Base-by-base conservation (phyloP, 108 stramenopile species). In the Skeletonema tropicum region DNA sequence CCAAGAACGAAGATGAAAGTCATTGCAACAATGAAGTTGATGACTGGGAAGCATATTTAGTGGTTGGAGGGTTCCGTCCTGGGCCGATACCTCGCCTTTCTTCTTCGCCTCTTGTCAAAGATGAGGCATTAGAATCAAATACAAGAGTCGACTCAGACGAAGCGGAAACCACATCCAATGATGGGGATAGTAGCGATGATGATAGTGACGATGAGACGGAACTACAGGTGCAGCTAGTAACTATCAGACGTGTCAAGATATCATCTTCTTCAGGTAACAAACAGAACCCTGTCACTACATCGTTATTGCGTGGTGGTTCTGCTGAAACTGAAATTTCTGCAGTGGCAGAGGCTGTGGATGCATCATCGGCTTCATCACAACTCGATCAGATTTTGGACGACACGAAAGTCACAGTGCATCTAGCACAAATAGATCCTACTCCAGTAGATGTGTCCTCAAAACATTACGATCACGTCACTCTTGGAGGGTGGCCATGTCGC, bases 401-500 rank as follows among this genome's bases (percentile, higher is more conserved):
- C 48, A 83, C 78, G 65, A 38, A 30, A 4, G 66, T 89, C 1
- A 33, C 48, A 4, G 88, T 77, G 4, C 13, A 60, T 48, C 21
- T 74, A 45, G 82, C 73, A 23, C 31, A 64, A 36, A 35, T 86
- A 7, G 89, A 90, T 57, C 73, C 75, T 1, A 86, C 83, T 57
- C 89, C 89, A 2, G 39, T 84, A 10, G 87, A 90, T 63, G 86
- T 87, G 13, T 70, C 87, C 9, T 61, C 66, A 3, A 93, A 93
- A 79, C 71, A 83, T 6, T 93, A 93, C 65, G 86, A 87, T 17
- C 38, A 74, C 12, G n/a, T 38, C 10, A 60, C 73, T 10, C 42
- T 93, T 6, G 87, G 88, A 15, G 92, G 87, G 48, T 90, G 92
- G 88, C 77, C 82, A 12, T 79, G 78, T 38, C 66, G 46, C 8